Conservation (phyloP, 805 yeast genomes). For the Candida sonorensis region DNA sequence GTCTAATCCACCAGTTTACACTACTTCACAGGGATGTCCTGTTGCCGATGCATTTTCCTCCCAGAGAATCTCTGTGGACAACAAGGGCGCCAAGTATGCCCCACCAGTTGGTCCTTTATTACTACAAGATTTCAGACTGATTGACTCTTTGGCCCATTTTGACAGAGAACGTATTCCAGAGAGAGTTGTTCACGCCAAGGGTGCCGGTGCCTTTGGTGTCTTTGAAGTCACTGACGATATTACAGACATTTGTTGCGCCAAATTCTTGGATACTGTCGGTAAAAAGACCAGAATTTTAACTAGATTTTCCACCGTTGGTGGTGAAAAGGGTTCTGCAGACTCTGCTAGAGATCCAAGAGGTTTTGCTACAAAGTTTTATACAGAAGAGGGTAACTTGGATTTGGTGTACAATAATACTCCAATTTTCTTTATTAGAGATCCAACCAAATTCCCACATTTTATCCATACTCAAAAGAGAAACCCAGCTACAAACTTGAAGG, state of each 20-base stretch:
- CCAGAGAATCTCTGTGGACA: conserved; percentile 61
- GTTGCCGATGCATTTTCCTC: conserved; percentile 70
- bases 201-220: conserved; percentile 84
- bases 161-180: conserved; percentile 90
- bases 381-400: conserved; percentile 81
- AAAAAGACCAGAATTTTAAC: conserved; percentile 69
- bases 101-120: conserved; percentile 60
- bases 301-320: conserved; percentile 85
- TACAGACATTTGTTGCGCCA: conserved; percentile 62
- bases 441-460: conserved; percentile 79
- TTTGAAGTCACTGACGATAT: conserved; percentile 86
- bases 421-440: conserved; percentile 78
- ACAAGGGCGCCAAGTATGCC: conserved; percentile 19
- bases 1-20: conserved; percentile 48
- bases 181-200: conserved; percentile 91
- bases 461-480: conserved; percentile 86
- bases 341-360: conserved; percentile 88
- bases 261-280: conserved; percentile 67
- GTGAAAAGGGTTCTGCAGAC: conserved; percentile 76
- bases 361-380: conserved; percentile 70
- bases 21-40: conserved; percentile 75
- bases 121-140: conserved; percentile 73
- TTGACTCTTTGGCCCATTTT: conserved; percentile 80
- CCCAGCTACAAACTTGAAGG: conserved; percentile 75
- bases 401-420: conserved; percentile 86